These are phyloP conservation scores for Phytophthora colocasiae DNA, from an alignment of 352 stramenopile species.

Conservation along the genomic window DNA sequence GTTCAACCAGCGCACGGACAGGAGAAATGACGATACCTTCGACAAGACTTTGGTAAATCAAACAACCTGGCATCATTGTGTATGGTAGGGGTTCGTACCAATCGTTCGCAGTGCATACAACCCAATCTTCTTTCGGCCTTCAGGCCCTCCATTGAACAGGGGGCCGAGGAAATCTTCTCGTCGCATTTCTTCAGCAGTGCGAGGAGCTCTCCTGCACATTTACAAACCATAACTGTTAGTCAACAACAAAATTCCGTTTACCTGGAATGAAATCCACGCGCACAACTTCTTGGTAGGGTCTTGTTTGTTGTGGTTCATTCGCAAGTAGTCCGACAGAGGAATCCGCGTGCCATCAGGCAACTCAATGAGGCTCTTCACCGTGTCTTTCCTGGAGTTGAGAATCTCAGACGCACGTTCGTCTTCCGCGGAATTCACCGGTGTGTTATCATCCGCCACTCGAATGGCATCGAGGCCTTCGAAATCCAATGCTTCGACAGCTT, in stretches of 20 bases:
- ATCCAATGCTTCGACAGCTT: slow-evolving; percentile 18
- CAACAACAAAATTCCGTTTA: neutral
- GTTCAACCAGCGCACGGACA: slow-evolving; percentile 54
- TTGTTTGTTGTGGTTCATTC: slow-evolving; percentile 48
- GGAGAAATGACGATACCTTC: slow-evolving; percentile 66
- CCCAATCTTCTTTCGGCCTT: slow-evolving; percentile 62
- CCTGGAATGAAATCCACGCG: slow-evolving; percentile 15
- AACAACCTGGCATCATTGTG: neutral
- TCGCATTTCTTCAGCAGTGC: slow-evolving; percentile 59
- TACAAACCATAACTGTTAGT: slow-evolving; percentile 5
- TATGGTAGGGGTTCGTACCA: slow-evolving; percentile 31
- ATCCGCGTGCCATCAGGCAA: slow-evolving; percentile 66
- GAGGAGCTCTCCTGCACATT: slow-evolving; percentile 39
- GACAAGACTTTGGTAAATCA: neutral
- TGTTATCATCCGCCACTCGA: slow-evolving; percentile 33
- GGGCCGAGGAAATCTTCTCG: slow-evolving; percentile 67
- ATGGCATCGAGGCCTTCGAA: slow-evolving; percentile 46
- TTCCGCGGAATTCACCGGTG: slow-evolving; percentile 27
- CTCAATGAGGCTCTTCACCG: slow-evolving; percentile 61
- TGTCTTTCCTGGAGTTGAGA: slow-evolving; percentile 40
- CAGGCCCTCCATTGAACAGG: slow-evolving; percentile 65
- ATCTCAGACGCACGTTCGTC: slow-evolving; percentile 39
- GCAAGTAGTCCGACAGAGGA: slow-evolving; percentile 69
- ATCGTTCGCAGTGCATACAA: slow-evolving; percentile 60
- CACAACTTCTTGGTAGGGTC: slow-evolving; percentile 60